These are phyloP conservation scores for Prunus davidiana DNA, from an alignment of 306 rosid species.

Conservation along the genomic window DNA sequence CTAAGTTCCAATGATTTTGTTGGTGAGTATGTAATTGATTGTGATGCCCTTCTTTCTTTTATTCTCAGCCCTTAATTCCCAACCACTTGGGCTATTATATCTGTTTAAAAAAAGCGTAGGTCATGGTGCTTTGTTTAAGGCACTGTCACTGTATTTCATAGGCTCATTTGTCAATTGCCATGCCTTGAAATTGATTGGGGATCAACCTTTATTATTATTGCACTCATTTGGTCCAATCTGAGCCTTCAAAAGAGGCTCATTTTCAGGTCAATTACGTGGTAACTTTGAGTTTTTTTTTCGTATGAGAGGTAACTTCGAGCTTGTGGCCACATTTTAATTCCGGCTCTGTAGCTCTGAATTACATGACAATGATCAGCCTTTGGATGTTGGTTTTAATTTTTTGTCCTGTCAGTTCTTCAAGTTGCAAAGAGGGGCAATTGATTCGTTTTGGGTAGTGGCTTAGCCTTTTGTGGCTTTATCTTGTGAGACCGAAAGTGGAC, in stretches of 20 bases:
- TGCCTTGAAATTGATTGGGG: not conserved
- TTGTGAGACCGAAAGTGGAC: not conserved
- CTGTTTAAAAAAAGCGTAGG: too few relatives aligned
- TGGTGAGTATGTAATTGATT: not conserved
- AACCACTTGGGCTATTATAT: not conserved
- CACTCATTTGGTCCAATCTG: not conserved
- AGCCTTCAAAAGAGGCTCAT: not conserved
- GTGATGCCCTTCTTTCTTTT: not conserved
- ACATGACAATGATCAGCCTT: not conserved
- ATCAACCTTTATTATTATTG: not conserved
- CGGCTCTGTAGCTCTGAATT: conserved; percentile 1
- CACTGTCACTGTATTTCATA: too few relatives aligned
- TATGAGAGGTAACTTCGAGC: not conserved
- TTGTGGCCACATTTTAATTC: not conserved
- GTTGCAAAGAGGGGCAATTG: not conserved
- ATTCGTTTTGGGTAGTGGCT: not conserved
- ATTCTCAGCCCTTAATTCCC: not conserved
- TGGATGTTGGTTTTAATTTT: not conserved
- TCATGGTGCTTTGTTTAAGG: too few relatives aligned
- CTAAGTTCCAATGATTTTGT: not conserved
- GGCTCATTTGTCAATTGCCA: not conserved
- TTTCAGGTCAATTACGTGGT: not conserved
- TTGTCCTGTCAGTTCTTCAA: conserved; percentile 10
- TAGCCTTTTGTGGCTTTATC: not conserved
- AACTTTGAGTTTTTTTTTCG: not conserved